A percentile compares a stretch with the other conserved stretches of the same genome.
phyloP scores from a whole-genome alignment of 345 rosid genomes.

The Citrus mangshanensis region DNA sequence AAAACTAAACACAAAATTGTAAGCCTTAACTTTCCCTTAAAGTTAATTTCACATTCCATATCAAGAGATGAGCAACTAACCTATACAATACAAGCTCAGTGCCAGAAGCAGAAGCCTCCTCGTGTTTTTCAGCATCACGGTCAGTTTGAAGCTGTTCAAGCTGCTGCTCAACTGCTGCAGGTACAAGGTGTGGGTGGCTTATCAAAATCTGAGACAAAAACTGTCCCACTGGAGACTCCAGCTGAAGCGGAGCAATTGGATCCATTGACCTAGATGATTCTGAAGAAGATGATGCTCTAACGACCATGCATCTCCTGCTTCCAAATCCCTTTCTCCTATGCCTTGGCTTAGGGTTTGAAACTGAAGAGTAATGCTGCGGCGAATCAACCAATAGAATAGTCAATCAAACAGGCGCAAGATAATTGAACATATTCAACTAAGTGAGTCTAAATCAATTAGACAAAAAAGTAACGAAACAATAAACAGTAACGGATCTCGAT shows the following conservation, averaged over 20 bases:
- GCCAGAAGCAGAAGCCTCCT: conserved; percentile 63
- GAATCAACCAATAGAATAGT: background rate
- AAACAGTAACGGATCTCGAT: background rate
- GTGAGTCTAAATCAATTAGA: background rate
- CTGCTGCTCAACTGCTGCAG: conserved; percentile 95
- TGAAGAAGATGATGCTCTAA: conserved; percentile 53
- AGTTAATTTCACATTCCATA: background rate
- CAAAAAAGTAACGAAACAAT: background rate
- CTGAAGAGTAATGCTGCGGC: conserved; percentile 37
- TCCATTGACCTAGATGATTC: conserved; percentile 48
- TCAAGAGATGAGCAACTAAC: conserved; percentile 32
- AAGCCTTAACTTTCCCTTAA: background rate
- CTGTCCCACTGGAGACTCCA: conserved; percentile 92
- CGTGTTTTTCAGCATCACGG: conserved; percentile 66
- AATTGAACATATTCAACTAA: background rate
- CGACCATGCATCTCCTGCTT: conserved; percentile 38
- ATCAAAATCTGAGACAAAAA: conserved; percentile 75
- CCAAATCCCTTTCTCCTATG: conserved; percentile 26
- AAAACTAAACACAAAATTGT: background rate
- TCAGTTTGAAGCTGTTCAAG: conserved; percentile 92
- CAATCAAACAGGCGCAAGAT: conserved; percentile 4
- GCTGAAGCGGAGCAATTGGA: conserved; percentile 64
- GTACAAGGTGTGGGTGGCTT: conserved; percentile 93
- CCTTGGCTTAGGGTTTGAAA: conserved; percentile 27
- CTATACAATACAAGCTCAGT: conserved; percentile 81